These are phyloP conservation scores for Coemansia biformis DNA, from an alignment of 192 early-diverging fungal genomes.

Conservation along the genomic window DNA sequence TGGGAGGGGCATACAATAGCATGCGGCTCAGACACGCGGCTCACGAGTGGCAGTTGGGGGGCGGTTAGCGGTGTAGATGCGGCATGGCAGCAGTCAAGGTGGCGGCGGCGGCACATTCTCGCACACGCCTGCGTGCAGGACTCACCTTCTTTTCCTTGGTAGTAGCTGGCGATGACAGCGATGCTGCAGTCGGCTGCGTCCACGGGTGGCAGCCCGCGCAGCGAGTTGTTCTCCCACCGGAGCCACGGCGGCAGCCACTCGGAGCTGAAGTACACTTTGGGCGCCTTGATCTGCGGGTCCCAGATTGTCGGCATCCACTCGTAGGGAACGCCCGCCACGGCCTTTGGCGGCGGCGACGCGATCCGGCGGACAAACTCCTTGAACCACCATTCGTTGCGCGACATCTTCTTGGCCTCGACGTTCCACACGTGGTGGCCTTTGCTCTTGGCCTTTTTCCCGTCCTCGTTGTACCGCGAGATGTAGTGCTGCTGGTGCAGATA, in stretches of 20 bases:
- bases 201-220: conserved; percentile 58
- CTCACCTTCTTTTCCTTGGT: conserved; percentile 52
- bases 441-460: conserved; percentile 72
- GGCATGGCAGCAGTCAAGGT: too few species aligned
- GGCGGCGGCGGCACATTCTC: too few species aligned
- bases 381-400: conserved; percentile 64
- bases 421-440: conserved; percentile 80
- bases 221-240: conserved; percentile 65
- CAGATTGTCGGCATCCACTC: conserved; percentile 65
- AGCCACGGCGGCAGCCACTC: conserved; percentile 69
- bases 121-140: too few species aligned
- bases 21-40: background rate
- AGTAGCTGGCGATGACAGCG: conserved; percentile 61
- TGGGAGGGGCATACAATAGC: background rate
- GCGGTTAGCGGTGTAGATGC: too few species aligned
- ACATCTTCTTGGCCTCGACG: conserved; percentile 71
- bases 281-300: conserved; percentile 71
- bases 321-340: conserved; percentile 57
- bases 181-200: conserved; percentile 58
- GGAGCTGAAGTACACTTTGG: conserved; percentile 65
- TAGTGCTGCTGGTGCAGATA: conserved; percentile 71
- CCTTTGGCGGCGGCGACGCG: conserved; percentile 62
- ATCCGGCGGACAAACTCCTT: conserved; percentile 67
- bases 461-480: conserved; percentile 76
- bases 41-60: too few species aligned